Conservation (phyloP, 495 filamentous ascomycete species). For the Jackrogersella multiformis region DNA sequence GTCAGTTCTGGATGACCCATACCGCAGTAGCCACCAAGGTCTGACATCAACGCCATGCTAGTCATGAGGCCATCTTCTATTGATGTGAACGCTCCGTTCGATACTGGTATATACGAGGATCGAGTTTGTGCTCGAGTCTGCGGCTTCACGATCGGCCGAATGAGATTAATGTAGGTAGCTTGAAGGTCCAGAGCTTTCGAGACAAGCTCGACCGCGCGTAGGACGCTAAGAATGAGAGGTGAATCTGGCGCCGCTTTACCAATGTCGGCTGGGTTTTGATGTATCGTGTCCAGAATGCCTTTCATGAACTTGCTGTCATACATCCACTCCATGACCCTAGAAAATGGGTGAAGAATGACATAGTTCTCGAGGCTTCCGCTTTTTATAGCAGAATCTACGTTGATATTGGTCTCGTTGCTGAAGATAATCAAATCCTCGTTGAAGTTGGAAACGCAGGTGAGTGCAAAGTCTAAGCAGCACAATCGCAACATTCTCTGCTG, state of each 20-base stretch:
- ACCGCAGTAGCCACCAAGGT: conserved; percentile 84
- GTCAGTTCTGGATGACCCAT: conserved; percentile 79
- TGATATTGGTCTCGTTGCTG: conserved; percentile 74
- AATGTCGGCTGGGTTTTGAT: conserved; percentile 74
- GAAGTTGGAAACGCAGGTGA: conserved; percentile 78
- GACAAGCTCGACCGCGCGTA: conserved; percentile 81
- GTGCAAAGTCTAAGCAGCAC: conserved; percentile 81
- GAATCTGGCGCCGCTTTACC: conserved; percentile 73
- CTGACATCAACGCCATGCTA: conserved; percentile 76
- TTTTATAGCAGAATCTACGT: conserved; percentile 75
- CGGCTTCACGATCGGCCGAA: conserved; percentile 75
- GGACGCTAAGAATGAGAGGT: conserved; percentile 75
- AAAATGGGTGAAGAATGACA: conserved; percentile 86
- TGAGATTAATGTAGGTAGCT: conserved; percentile 87
- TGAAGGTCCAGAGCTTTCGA: conserved; percentile 83
- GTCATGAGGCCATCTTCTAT: conserved; percentile 93
- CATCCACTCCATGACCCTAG: conserved; percentile 94
- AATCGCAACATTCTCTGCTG: conserved; percentile 76
- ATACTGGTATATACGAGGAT: conserved; percentile 55
- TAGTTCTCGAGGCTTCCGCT: conserved; percentile 78
- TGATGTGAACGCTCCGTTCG: conserved; percentile 77
- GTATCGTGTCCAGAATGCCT: conserved; percentile 77
- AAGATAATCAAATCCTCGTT: conserved; percentile 91
- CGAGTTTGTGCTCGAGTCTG: conserved; percentile 44
- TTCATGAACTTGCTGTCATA: conserved; percentile 90